Evolutionary conservation across 2,329 filamentous ascomycete genomes (phyloP).

Genomic region (Penicillium sp.): DNA sequence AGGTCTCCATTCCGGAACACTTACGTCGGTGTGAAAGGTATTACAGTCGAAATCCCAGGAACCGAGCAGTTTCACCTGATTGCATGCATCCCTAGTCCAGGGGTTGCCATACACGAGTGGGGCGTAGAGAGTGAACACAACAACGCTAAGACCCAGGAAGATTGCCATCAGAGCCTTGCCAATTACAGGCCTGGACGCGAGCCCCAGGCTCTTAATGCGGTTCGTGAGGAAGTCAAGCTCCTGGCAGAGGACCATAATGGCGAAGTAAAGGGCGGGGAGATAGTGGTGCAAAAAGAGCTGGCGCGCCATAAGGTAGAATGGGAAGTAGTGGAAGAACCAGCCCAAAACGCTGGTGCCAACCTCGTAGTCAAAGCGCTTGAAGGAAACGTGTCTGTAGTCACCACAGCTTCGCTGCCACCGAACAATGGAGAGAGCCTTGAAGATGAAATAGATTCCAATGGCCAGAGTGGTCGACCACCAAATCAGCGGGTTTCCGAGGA

Average conservation of each 20-base stretch:
- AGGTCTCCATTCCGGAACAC: conserved; percentile 40
- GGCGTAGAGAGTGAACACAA: conserved; percentile 73
- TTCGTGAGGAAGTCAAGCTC: conserved; percentile 75
- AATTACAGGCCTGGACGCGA: conserved; percentile 61
- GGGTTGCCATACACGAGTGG: conserved; percentile 86
- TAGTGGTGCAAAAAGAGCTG: conserved; percentile 98
- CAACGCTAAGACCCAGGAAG: conserved; percentile 65
- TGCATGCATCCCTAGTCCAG: conserved; percentile 86
- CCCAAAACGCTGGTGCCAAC: conserved; percentile 80
- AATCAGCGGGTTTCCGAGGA: conserved; percentile 86
- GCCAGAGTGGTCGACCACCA: conserved; percentile 85
- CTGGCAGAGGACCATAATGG: conserved; percentile 79
- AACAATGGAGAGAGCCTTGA: conserved; percentile 80
- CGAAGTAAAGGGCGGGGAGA: conserved; percentile 93
- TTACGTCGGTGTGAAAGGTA: conserved; percentile 77
- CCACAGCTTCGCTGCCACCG: conserved; percentile 89
- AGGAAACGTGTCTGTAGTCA: conserved; percentile 71
- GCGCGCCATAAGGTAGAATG: conserved; percentile 95
- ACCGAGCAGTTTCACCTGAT: conserved; percentile 72
- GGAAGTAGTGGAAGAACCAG: conserved; percentile 98
- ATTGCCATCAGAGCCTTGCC: conserved; percentile 64
- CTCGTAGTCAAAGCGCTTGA: conserved; percentile 98
- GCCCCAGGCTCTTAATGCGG: conserved; percentile 59
- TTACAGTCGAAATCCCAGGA: conserved; percentile 99
- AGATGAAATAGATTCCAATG: conserved; percentile 64